Evolutionary conservation across 257 asterid species (phyloP), one percentile per base, ranked within the genome.

Genomic region (Cruciata laevipes): DNA sequence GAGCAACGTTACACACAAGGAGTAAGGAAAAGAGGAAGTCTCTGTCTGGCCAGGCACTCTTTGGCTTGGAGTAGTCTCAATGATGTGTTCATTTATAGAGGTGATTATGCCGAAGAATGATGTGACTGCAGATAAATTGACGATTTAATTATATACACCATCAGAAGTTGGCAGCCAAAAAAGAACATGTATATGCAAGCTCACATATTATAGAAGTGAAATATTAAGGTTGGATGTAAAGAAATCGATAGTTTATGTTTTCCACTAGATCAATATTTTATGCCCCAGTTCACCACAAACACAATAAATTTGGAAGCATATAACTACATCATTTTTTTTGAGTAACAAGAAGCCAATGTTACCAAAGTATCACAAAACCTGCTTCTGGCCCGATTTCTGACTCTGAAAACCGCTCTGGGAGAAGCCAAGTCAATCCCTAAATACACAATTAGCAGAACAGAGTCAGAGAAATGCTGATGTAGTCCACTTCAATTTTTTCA

Each of bases 301-400:
- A 35, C 3, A 71, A n/a, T 40, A 17, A 65, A 18, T 63, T 56
- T 14, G 14, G 20, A 44, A 64, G 32, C 0, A 74, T n/a, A 23
- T 61, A 53, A 53, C 13, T 53, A n/a, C 13, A 51, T 61, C 57
- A 68, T 63, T 21, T 53, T 69, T 63, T 21, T 53, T 69, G 69
- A 83, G 83, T 56, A 82, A 83, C 61, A 81, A 81, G 78, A 89
- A 86, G 88, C 74, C 84, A 83, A 69, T 82, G 95, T 89, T 89
- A 89, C 98, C 97, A 77, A 92, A 90, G 77, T 79, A 82, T 82
- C 87, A 94, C 94, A 86, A 86, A 81, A 90, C 97, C 99, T 87
- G 95, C 95, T 90, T 94, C 99, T 74, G 97, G 97, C 61, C 95
- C 99, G 42, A 90, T 90, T 80, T 94, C 99, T 47, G 55, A 47